These are phyloP conservation scores for Pyricularia pennisetigena DNA, from an alignment of 2,329 filamentous ascomycete species.

Conservation along the genomic window DNA sequence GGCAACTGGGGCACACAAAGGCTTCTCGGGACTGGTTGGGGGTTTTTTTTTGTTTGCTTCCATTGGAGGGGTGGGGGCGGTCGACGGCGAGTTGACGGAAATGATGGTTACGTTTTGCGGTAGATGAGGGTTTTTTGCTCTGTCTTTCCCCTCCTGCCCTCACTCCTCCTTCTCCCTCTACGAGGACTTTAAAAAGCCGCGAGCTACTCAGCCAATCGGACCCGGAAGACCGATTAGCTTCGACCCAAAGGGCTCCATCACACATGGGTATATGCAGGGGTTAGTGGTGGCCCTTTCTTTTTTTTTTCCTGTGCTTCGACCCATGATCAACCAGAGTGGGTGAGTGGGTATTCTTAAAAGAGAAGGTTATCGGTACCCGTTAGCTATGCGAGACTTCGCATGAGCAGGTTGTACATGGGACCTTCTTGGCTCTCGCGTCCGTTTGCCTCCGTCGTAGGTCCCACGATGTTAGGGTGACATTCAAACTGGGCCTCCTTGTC, in stretches of 20 bases:
- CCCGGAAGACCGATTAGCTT: neutral
- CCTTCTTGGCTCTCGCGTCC: neutral
- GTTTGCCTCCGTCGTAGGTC: neutral
- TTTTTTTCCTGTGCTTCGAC: neutral
- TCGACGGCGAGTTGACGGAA: neutral
- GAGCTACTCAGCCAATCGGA: neutral
- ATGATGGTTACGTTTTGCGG: neutral
- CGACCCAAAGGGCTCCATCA: neutral
- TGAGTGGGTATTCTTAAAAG: neutral
- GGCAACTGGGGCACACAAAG: neutral
- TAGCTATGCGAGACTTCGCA: neutral
- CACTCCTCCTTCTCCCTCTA: neutral
- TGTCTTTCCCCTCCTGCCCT: neutral
- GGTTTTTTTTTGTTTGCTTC: neutral
- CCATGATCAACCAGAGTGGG: neutral
- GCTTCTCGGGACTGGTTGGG: neutral
- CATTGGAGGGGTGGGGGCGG: neutral
- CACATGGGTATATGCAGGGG: neutral
- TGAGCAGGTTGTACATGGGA: neutral
- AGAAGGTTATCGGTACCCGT: neutral
- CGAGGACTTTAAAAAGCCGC: neutral
- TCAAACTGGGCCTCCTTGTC: neutral
- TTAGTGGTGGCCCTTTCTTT: neutral
- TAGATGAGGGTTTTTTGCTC: neutral
- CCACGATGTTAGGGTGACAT: neutral